Conservation (phyloP, 768 basidiomycete genomes). For the Kwoniella bestiolae region DNA sequence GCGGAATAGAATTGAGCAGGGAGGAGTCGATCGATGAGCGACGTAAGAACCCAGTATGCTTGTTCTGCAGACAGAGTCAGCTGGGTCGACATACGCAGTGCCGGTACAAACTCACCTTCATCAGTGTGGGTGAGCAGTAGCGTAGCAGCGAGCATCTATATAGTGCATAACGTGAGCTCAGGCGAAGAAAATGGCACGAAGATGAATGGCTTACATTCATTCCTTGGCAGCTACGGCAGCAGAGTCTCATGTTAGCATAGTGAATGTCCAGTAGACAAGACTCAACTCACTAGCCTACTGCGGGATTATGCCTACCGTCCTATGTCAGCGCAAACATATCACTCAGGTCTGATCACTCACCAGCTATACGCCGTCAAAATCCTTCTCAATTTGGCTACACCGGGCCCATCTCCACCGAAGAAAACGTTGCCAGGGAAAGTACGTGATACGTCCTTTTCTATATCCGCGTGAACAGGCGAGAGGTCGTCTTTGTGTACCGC, state of each 20-base stretch:
- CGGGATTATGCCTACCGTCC: slow-evolving; percentile 74
- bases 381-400: slow-evolving; percentile 86
- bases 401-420: slow-evolving; percentile 97
- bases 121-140: slow-evolving; percentile 88
- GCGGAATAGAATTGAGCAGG: slow-evolving; percentile 95
- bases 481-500: slow-evolving; percentile 57
- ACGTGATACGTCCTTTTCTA: slow-evolving; percentile 88
- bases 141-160: slow-evolving; percentile 95
- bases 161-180: background rate
- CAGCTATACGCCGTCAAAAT: slow-evolving; percentile 78
- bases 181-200: background rate
- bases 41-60: slow-evolving; percentile 91
- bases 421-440: slow-evolving; percentile 92
- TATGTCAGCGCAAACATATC: background rate
- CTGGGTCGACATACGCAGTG: background rate
- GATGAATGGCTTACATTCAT: slow-evolving; percentile 39
- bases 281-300: slow-evolving; percentile 77
- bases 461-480: slow-evolving; percentile 65
- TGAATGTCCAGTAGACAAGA: background rate
- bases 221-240: slow-evolving; percentile 61
- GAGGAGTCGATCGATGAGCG: slow-evolving; percentile 83
- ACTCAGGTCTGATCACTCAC: slow-evolving; percentile 11
- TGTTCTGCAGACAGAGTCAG: slow-evolving; percentile 64
- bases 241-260: background rate
- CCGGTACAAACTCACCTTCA: slow-evolving; percentile 61